These are phyloP conservation scores for Calocera cornea DNA, from an alignment of 768 basidiomycete species.

Conservation along the genomic window DNA sequence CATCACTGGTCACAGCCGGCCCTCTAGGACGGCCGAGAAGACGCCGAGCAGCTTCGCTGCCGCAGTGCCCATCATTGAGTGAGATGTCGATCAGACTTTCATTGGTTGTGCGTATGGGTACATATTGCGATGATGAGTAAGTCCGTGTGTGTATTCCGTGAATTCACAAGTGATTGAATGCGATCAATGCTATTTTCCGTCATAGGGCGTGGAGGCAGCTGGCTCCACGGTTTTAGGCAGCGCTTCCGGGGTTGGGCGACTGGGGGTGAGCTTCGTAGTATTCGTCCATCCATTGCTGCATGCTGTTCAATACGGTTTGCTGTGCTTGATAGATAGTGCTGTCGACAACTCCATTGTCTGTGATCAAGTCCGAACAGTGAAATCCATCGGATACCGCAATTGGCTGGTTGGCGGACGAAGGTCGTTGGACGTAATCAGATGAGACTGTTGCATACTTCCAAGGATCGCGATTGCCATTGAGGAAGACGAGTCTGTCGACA, in stretches of 20 bases:
- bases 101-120: too few species aligned
- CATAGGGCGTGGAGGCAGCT: too few species aligned
- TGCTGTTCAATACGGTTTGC: slow-evolving; percentile 35
- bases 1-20: too few species aligned
- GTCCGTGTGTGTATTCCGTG: too few species aligned
- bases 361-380: slow-evolving; percentile 49
- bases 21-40: too few species aligned
- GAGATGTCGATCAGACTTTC: too few species aligned
- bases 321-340: slow-evolving; percentile 43
- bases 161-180: too few species aligned
- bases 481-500: slow-evolving; percentile 49
- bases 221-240: too few species aligned
- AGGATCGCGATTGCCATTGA: slow-evolving; percentile 56
- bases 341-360: slow-evolving; percentile 33
- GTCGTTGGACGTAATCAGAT: slow-evolving; percentile 33
- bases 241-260: neutral
- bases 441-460: slow-evolving; percentile 61
- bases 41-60: too few species aligned
- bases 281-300: slow-evolving; percentile 45
- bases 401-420: slow-evolving; percentile 41
- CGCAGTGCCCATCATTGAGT: too few species aligned
- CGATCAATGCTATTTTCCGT: too few species aligned
- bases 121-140: too few species aligned
- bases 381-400: slow-evolving; percentile 49
- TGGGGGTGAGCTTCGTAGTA: slow-evolving; percentile 14